Conservation (phyloP, 2,329 filamentous ascomycete species). For the Neopestalotiopsis sp. region DNA sequence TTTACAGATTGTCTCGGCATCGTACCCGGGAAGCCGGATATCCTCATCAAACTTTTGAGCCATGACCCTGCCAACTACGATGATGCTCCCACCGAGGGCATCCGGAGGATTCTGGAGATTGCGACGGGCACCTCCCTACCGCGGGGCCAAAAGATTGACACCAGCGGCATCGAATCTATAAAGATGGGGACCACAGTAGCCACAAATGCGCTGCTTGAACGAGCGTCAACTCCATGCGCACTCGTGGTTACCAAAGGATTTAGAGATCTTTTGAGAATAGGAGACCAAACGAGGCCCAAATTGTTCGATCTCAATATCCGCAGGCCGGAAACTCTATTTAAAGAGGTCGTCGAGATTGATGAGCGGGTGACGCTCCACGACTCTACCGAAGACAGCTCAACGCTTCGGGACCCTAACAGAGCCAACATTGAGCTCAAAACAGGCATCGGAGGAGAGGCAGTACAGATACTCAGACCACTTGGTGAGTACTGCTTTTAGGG, state of each 20-base stretch:
- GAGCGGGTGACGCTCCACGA: constrained; percentile 75
- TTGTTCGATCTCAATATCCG: constrained; percentile 74
- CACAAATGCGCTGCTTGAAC: constrained; percentile 16
- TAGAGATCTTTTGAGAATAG: constrained; percentile 73
- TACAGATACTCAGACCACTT: constrained; percentile 59
- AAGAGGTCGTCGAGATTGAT: constrained; percentile 71
- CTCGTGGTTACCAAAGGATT: constrained; percentile 44
- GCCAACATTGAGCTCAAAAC: constrained; percentile 58
- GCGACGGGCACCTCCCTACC: constrained; percentile 13
- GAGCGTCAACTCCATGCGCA: constrained; percentile 11
- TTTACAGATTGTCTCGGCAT: constrained; percentile 19
- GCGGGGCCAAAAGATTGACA: constrained; percentile 12
- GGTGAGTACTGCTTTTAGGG: not conserved
- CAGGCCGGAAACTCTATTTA: constrained; percentile 71
- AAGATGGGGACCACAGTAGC: constrained; percentile 22
- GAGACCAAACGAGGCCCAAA: constrained; percentile 72
- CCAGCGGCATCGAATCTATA: constrained; percentile 14
- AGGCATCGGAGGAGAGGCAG: constrained; percentile 63
- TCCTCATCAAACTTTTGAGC: constrained; percentile 18
- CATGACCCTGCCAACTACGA: constrained; percentile 19
- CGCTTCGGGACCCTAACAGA: constrained; percentile 41
- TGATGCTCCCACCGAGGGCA: constrained; percentile 20
- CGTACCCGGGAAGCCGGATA: constrained; percentile 16
- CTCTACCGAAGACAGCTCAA: constrained; percentile 54
- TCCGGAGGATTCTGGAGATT: constrained; percentile 19